phyloP scores from a whole-genome alignment of 192 early-diverging fungal genomes.

The Thamnidium elegans region DNA sequence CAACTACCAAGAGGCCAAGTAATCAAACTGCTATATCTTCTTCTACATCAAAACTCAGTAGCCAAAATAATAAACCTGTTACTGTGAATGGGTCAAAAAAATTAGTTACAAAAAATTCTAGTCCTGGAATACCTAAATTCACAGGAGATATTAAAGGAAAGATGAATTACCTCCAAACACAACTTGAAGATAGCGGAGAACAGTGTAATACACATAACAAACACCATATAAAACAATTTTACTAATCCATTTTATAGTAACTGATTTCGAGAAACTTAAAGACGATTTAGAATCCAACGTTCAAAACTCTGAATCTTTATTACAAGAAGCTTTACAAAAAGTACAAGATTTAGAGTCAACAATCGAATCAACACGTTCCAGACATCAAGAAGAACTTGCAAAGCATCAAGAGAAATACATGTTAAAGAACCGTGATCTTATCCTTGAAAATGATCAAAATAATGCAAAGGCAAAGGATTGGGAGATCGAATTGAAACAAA shows the following conservation, averaged over 20 bases:
- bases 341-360: not conserved
- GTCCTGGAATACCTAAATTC: no score
- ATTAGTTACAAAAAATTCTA: no score
- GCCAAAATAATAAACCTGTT: no score
- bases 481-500: not conserved
- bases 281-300: constrained; percentile 1
- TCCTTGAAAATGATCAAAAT: not conserved
- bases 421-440: not conserved
- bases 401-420: not conserved
- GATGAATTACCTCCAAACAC: not conserved
- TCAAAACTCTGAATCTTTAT: not conserved
- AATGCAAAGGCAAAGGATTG: not conserved
- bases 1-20: no score
- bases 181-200: not conserved
- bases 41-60: no score
- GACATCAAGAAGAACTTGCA: not conserved
- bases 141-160: not conserved
- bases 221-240: not conserved
- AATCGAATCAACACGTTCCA: not conserved
- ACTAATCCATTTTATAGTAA: not conserved
- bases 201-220: not conserved
- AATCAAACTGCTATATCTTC: no score
- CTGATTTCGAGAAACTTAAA: not conserved
- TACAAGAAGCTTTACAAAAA: constrained; percentile 5
- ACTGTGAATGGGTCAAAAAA: no score